Conservation (phyloP, 140 eudicot genomes). For the Oenanthe javanica region DNA sequence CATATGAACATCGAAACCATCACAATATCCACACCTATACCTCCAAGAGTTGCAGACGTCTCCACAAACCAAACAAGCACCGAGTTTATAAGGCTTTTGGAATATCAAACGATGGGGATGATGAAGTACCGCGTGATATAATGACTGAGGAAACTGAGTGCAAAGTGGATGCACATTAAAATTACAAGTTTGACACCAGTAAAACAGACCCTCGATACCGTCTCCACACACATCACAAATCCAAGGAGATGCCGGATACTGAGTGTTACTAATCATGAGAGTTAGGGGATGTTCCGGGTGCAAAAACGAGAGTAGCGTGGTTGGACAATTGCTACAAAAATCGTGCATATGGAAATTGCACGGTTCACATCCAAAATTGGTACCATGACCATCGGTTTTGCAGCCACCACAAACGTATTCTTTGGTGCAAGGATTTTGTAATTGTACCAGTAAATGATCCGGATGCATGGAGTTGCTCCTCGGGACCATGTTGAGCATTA, state of each 20-base stretch:
- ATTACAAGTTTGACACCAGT: conserved; percentile 20
- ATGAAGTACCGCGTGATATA: conserved; percentile 17
- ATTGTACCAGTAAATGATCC: too few relatives aligned
- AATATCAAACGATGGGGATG: neutral
- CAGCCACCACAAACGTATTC: too few relatives aligned
- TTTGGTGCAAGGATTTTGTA: too few relatives aligned
- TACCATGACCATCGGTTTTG: neutral
- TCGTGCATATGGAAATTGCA: conserved; percentile 28
- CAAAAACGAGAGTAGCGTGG: conserved; percentile 16
- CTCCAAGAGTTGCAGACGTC: conserved; percentile 18
- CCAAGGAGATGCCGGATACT: neutral
- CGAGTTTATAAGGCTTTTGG: neutral
- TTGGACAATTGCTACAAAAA: conserved; percentile 23
- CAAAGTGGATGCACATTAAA: neutral
- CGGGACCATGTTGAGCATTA: too few relatives aligned
- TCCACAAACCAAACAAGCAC: conserved; percentile 17
- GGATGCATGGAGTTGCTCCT: too few relatives aligned
- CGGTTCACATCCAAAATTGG: conserved; percentile 11
- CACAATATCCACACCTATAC: conserved; percentile 27
- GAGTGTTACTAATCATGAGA: conserved; percentile 7
- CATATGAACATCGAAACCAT: conserved; percentile 19
- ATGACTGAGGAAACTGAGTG: conserved; percentile 19
- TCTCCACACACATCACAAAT: conserved; percentile 21
- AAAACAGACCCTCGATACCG: conserved; percentile 19
- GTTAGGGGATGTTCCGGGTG: conserved; percentile 17